phyloP scores from a whole-genome alignment of 2,329 filamentous ascomycete species.

The Fusarium nygamai region DNA sequence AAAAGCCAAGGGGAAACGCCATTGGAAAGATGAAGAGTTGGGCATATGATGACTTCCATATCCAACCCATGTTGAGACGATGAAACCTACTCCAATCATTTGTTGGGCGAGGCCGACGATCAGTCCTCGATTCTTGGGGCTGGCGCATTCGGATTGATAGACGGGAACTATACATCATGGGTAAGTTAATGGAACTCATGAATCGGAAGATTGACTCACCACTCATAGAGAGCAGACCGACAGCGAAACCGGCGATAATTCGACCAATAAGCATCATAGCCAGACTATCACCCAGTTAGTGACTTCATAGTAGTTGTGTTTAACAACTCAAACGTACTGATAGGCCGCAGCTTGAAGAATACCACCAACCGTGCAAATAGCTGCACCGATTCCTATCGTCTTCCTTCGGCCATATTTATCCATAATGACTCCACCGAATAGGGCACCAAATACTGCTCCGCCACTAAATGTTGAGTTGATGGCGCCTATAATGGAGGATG shows the following conservation, averaged over 20 bases:
- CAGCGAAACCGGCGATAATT: conserved; percentile 40
- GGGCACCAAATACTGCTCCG: conserved; percentile 40
- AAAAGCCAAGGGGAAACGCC: conserved; percentile 41
- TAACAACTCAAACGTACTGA: conserved; percentile 23
- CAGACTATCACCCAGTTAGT: conserved; percentile 52
- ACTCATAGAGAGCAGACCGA: conserved; percentile 54
- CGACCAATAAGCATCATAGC: conserved; percentile 41
- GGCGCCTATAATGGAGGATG: conserved; percentile 58
- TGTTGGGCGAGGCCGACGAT: conserved; percentile 65
- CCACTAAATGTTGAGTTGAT: conserved; percentile 66
- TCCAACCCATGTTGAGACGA: conserved; percentile 57
- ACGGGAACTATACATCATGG: conserved; percentile 46
- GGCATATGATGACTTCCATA: conserved; percentile 45
- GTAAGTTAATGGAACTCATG: conserved; percentile 57
- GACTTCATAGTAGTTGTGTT: conserved; percentile 51
- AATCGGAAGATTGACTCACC: conserved; percentile 17
- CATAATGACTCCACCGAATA: conserved; percentile 54
- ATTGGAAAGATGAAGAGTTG: conserved; percentile 47
- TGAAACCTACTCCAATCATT: conserved; percentile 65
- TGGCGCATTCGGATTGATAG: conserved; percentile 41
- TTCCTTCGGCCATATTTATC: conserved; percentile 64
- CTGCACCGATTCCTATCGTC: conserved; percentile 63
- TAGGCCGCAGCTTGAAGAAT: conserved; percentile 62
- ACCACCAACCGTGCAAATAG: conserved; percentile 62
- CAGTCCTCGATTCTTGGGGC: conserved; percentile 43